Conservation (phyloP, 768 basidiomycete species). For the Leccinum broughii region DNA sequence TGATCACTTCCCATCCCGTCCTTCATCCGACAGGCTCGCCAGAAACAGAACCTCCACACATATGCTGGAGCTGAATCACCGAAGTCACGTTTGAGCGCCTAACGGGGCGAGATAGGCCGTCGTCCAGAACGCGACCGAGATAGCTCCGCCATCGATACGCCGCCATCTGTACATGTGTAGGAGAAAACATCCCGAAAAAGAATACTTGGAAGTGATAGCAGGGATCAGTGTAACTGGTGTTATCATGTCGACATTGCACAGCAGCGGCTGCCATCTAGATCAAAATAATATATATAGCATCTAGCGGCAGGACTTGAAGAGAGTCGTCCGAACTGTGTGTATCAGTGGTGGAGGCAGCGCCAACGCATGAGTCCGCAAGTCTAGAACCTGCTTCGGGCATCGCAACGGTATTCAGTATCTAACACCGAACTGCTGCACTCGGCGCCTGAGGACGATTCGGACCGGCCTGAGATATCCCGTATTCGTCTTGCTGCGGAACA, state of each 20-base stretch:
- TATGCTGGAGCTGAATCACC: neutral
- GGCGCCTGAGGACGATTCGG: neutral
- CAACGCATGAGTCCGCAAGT: neutral
- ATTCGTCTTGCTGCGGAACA: neutral
- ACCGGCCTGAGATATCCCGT: neutral
- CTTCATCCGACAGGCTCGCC: too few species aligned
- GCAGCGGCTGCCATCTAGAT: neutral
- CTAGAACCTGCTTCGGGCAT: neutral
- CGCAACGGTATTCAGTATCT: neutral
- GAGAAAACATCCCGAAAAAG: neutral
- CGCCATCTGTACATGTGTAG: neutral
- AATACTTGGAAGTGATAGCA: neutral
- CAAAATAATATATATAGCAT: neutral
- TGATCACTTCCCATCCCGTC: too few species aligned
- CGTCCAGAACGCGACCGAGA: neutral
- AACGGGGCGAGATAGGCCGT: neutral
- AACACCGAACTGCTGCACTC: neutral
- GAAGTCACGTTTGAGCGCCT: too few species aligned
- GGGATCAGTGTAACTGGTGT: neutral
- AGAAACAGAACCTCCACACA: neutral
- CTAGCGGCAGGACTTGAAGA: neutral
- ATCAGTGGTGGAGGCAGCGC: neutral
- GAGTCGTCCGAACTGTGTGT: neutral
- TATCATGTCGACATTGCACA: neutral
- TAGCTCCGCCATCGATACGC: neutral